Base-by-base conservation (phyloP, 163 green algal genomes). In the Botryococcus braunii region DNA sequence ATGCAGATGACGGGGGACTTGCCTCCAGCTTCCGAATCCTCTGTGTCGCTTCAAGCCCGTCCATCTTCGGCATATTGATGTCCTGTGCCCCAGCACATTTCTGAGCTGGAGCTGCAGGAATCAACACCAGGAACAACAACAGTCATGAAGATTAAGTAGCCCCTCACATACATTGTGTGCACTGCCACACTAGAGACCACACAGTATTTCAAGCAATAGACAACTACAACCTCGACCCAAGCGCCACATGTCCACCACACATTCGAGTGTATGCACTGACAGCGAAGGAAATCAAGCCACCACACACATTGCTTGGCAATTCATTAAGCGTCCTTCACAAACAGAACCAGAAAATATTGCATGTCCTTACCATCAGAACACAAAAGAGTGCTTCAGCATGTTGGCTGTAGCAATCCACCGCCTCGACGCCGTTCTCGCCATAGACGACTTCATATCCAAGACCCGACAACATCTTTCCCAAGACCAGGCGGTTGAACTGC, bases 381-480 rank as follows among this genome's bases (percentile, higher is more conserved):
- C 43, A 52, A 52, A 52, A 52, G 13, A 52, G 43, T 13, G 13
- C 17, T 13, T 52, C 43, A 13, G 13, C 13, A 13, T 52, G 13
- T 27, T 17, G 13, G 43, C 43, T 13, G 13, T 52, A 13, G 13
- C 13, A 13, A 52, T 13, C 43, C 43, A 52, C 43, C 43, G 43
- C 43, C 43, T 52, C 43, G 17, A 27, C 13, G 43, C 43, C 43
- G 17, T 52, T 52, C 13, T 13, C 17, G 43, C 43, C 43, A 52
- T 52, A 52, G 43, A 52, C 43, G 17, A 52, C 17, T 17, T 64
- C 29, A 41, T 21, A 39, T 11, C 31, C 29, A 39, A 64, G 57
- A 40, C 57, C 25, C 32, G 57, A 39, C 57, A 64, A 35, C 57
- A 64, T 32, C n/a, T 64, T 64, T 32, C n/a, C 52, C 52, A 61